These are phyloP conservation scores for Vararia minispora DNA, from an alignment of 768 basidiomycete species.

Conservation along the genomic window DNA sequence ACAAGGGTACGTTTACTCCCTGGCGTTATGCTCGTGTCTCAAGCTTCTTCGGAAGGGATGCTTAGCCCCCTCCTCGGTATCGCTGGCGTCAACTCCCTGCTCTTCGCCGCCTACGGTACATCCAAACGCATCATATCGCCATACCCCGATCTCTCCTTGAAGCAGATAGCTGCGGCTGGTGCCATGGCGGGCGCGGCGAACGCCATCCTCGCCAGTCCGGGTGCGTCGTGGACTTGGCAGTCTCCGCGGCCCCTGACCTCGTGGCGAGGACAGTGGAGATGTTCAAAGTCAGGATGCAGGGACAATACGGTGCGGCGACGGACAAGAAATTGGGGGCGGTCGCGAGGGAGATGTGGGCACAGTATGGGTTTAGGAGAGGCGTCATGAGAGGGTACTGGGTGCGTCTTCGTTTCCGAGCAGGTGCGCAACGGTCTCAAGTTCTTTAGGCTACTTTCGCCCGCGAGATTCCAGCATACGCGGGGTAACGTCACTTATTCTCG, in stretches of 20 bases:
- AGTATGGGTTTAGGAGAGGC: slow-evolving; percentile 80
- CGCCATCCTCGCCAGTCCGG: slow-evolving; percentile 85
- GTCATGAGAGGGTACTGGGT: slow-evolving; percentile 99
- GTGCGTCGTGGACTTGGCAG: slow-evolving; percentile 22
- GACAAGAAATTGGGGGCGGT: slow-evolving; percentile 73
- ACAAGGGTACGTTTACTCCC: slow-evolving; percentile 66
- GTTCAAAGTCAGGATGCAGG: slow-evolving; percentile 99
- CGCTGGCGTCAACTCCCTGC: slow-evolving; percentile 89
- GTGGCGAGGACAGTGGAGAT: slow-evolving; percentile 60
- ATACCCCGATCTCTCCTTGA: slow-evolving; percentile 71
- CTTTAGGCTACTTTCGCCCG: slow-evolving; percentile 75
- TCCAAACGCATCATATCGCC: slow-evolving; percentile 81
- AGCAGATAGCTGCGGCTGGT: slow-evolving; percentile 76
- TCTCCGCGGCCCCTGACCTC: not conserved
- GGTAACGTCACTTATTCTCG: slow-evolving; percentile 27
- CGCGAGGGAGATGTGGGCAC: slow-evolving; percentile 70
- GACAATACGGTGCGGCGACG: slow-evolving; percentile 72
- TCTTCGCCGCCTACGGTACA: slow-evolving; percentile 85
- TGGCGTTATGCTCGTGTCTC: too few species aligned
- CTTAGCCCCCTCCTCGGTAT: slow-evolving; percentile 84
- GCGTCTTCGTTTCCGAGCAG: slow-evolving; percentile 11
- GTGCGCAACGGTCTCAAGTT: not conserved
- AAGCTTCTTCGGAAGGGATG: slow-evolving; percentile 50
- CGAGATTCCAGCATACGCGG: slow-evolving; percentile 96
- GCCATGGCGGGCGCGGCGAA: slow-evolving; percentile 90